Evolutionary conservation across 1,139 yeast species (phyloP).

Genomic region (Sugiyamaella paludigena): DNA sequence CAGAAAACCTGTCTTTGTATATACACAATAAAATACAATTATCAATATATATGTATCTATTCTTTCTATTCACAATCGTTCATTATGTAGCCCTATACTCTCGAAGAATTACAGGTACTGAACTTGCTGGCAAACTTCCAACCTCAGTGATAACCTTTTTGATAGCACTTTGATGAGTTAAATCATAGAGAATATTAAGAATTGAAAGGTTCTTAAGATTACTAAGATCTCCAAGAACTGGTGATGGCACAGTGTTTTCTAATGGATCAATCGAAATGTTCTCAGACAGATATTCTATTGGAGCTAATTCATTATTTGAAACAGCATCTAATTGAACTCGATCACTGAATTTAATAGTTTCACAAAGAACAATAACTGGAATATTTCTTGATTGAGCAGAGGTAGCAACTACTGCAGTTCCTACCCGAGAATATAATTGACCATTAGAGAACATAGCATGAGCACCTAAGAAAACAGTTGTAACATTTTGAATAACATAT

Average conservation of each 20-base stretch:
- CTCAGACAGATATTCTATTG: constrained; percentile 62
- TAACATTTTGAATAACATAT: constrained; percentile 77
- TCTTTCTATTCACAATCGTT: neutral
- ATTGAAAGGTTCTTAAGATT: constrained; percentile 62
- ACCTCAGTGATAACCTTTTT: constrained; percentile 94
- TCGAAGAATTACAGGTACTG: constrained; percentile 93
- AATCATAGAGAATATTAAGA: constrained; percentile 84
- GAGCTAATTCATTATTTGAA: constrained; percentile 88
- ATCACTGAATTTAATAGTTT: constrained; percentile 90
- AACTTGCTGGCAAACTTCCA: constrained; percentile 94
- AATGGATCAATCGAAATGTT: constrained; percentile 19
- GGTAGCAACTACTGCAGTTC: constrained; percentile 92
- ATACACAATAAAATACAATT: constrained; percentile 10
- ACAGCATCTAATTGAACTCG: constrained; percentile 95
- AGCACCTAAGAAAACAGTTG: constrained; percentile 91
- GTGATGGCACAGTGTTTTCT: constrained; percentile 21
- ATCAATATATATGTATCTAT: neutral
- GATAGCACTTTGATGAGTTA: constrained; percentile 91
- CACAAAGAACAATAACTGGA: constrained; percentile 95
- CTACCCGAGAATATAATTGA: constrained; percentile 86
- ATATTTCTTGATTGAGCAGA: constrained; percentile 83
- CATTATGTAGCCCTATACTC: constrained; percentile 59
- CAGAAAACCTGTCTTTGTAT: neutral
- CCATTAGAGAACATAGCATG: constrained; percentile 98
- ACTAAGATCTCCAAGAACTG: constrained; percentile 63